phyloP scores from a whole-genome alignment of 2,329 filamentous ascomycete genomes.

The Shiraia bambusicola region DNA sequence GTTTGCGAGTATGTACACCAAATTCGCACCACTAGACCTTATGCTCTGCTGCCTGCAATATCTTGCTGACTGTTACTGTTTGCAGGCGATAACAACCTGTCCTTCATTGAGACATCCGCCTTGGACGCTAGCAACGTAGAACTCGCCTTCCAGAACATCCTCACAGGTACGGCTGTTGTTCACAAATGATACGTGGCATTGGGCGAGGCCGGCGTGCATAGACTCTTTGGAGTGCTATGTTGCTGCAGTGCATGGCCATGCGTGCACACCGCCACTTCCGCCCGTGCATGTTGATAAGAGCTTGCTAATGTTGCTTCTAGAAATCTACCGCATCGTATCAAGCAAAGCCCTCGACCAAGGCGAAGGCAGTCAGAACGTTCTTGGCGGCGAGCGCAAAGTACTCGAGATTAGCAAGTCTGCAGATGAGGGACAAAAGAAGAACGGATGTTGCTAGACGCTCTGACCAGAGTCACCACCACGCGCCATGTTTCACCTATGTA shows the following conservation, averaged over 20 bases:
- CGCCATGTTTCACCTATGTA: conserved; percentile 17
- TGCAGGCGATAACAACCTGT: conserved; percentile 92
- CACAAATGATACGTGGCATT: not conserved
- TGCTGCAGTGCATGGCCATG: conserved; percentile 1
- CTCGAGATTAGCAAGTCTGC: conserved; percentile 86
- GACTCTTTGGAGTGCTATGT: conserved; percentile 1
- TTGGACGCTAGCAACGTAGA: conserved; percentile 99
- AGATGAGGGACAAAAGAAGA: conserved; percentile 73
- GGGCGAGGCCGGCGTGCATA: not conserved
- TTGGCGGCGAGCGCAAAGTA: conserved; percentile 70
- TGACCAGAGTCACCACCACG: conserved; percentile 13
- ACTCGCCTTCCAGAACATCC: conserved; percentile 98
- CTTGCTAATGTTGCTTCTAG: conserved; percentile 50
- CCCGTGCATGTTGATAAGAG: not conserved
- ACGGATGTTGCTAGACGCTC: conserved; percentile 69
- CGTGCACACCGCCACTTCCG: conserved; percentile 14
- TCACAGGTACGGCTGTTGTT: conserved; percentile 73
- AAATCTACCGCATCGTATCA: conserved; percentile 99
- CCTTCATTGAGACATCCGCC: conserved; percentile 98
- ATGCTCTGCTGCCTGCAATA: not conserved
- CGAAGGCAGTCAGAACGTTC: conserved; percentile 76
- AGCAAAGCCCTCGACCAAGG: conserved; percentile 94
- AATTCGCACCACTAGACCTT: too few species aligned
- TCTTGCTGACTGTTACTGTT: conserved; percentile 11
- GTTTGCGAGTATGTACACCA: conserved; percentile 77